phyloP scores from a whole-genome alignment of 768 basidiomycete species.

The Leccinellum luteum region DNA sequence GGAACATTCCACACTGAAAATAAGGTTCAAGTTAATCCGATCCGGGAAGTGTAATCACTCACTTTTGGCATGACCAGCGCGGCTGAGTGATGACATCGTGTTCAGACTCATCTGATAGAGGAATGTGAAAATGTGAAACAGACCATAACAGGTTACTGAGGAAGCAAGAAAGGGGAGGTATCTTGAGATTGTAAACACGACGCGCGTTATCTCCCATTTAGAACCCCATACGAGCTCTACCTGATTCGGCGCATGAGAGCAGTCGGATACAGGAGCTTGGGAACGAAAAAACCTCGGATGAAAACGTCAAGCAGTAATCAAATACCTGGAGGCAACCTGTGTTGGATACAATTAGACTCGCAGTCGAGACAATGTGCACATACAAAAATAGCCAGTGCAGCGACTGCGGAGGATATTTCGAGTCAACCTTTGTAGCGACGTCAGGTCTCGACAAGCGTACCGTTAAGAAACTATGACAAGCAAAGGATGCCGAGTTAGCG shows the following conservation, averaged over 20 bases:
- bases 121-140: neutral
- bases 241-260: neutral
- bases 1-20: slow-evolving; percentile 23
- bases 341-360: neutral
- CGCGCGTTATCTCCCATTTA: slow-evolving; percentile 21
- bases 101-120: neutral
- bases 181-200: slow-evolving; percentile 27
- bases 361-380: neutral
- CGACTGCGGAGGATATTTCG: slow-evolving; percentile 8
- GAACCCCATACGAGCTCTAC: slow-evolving; percentile 24
- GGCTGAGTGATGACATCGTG: slow-evolving; percentile 1
- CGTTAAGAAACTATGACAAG: slow-evolving; percentile 18
- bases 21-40: neutral
- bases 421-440: neutral
- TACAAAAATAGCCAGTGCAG: slow-evolving; percentile 20
- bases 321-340: slow-evolving; percentile 5
- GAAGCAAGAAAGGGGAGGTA: slow-evolving; percentile 25
- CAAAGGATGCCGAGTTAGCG: neutral
- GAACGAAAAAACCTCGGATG: slow-evolving; percentile 14
- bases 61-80: slow-evolving; percentile 3
- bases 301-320: slow-evolving; percentile 26
- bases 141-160: slow-evolving; percentile 19
- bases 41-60: neutral
- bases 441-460: neutral
- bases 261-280: too few relatives aligned